Evolutionary conservation across 2,329 filamentous ascomycete species (phyloP).

Genomic region (Venturia nashicola): DNA sequence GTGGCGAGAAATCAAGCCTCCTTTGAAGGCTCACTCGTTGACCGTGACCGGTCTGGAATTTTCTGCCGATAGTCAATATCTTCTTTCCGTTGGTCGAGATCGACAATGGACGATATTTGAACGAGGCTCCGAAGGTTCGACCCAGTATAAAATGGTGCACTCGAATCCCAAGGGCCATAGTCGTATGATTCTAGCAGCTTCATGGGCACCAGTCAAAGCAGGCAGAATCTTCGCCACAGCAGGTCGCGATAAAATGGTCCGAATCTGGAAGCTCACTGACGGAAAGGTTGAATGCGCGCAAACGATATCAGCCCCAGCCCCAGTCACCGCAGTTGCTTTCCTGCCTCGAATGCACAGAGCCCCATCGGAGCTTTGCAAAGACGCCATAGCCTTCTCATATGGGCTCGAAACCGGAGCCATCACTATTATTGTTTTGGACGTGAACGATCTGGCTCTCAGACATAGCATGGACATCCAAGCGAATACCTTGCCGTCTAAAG

Average conservation of each 20-base stretch:
- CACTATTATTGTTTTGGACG: background rate
- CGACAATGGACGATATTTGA: constrained; percentile 81
- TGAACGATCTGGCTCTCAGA: constrained; percentile 11
- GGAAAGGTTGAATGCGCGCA: constrained; percentile 14
- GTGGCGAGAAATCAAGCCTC: constrained; percentile 80
- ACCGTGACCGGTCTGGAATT: constrained; percentile 79
- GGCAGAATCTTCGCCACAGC: constrained; percentile 65
- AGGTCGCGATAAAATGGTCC: constrained; percentile 74
- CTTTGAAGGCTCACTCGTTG: constrained; percentile 72
- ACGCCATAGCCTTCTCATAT: constrained; percentile 14
- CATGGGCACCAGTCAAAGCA: constrained; percentile 55
- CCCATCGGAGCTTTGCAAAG: background rate
- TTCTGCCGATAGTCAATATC: constrained; percentile 56
- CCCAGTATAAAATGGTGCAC: constrained; percentile 45
- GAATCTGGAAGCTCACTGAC: constrained; percentile 37
- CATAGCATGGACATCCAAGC: constrained; percentile 9
- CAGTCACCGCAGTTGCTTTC: constrained; percentile 24
- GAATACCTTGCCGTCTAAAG: constrained; percentile 12
- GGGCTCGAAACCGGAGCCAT: constrained; percentile 19
- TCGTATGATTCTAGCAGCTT: constrained; percentile 81
- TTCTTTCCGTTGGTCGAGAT: constrained; percentile 85
- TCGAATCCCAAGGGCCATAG: constrained; percentile 75
- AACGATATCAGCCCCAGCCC: constrained; percentile 15
- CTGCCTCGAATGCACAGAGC: background rate
- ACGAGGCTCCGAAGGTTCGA: constrained; percentile 27